These are phyloP conservation scores for Penicillium sp. DNA, from an alignment of 2,329 filamentous ascomycete species.

Conservation along the genomic window DNA sequence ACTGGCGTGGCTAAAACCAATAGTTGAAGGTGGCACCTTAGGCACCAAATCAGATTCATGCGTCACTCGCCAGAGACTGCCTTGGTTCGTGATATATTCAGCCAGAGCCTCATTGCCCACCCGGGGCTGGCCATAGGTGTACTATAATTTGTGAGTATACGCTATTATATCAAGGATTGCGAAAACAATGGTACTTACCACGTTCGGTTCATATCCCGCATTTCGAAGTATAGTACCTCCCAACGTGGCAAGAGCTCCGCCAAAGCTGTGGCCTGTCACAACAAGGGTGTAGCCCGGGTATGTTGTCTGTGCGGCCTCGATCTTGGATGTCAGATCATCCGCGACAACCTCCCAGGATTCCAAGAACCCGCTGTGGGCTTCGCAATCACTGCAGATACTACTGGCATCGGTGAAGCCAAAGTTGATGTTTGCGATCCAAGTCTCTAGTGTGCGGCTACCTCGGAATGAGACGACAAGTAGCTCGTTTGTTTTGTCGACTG, in stretches of 20 bases:
- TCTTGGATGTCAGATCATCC: constrained; percentile 37
- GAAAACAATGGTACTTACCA: constrained; percentile 38
- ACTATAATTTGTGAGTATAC: constrained; percentile 26
- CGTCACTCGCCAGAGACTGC: constrained; percentile 38
- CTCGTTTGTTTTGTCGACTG: constrained; percentile 47
- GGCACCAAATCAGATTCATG: constrained; percentile 41
- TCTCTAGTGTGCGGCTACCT: constrained; percentile 33
- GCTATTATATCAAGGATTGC: too few species aligned
- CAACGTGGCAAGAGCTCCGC: constrained; percentile 52
- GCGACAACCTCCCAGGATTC: constrained; percentile 45
- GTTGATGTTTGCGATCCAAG: constrained; percentile 37
- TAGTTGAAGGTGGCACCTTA: constrained; percentile 33
- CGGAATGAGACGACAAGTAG: constrained; percentile 40
- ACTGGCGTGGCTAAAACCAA: constrained; percentile 37
- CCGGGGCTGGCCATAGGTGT: constrained; percentile 44
- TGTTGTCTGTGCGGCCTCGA: constrained; percentile 30
- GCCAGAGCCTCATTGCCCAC: constrained; percentile 41
- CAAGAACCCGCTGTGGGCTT: constrained; percentile 50
- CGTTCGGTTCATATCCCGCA: constrained; percentile 40
- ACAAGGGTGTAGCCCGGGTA: constrained; percentile 48
- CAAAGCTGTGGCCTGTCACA: constrained; percentile 53
- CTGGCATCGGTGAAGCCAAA: constrained; percentile 30
- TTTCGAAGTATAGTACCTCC: constrained; percentile 49
- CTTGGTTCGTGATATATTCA: constrained; percentile 39
- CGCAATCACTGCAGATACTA: constrained; percentile 47